These are phyloP conservation scores for Fusarium dlaminii DNA, from an alignment of 2,329 filamentous ascomycete species.

Conservation along the genomic window DNA sequence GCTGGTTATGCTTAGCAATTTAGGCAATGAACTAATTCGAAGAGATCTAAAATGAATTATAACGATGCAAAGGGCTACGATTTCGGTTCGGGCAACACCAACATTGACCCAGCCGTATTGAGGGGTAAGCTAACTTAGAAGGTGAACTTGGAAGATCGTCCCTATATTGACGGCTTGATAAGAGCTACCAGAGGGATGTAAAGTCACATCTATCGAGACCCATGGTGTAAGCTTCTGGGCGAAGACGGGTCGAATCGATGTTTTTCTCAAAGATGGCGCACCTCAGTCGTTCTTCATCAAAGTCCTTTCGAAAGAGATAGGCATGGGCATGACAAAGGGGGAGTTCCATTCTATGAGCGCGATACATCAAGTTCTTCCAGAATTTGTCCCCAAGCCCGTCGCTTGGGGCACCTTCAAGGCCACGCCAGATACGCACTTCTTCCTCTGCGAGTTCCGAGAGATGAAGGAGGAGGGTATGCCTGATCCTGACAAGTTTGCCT, in stretches of 20 bases:
- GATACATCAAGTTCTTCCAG: neutral
- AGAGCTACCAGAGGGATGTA: neutral
- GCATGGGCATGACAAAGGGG: neutral
- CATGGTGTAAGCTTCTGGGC: neutral
- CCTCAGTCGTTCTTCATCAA: neutral
- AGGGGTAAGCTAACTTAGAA: neutral
- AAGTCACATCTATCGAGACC: rapidly evolving
- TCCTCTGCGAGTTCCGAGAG: neutral
- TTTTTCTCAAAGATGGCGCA: rapidly evolving
- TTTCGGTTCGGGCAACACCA: neutral
- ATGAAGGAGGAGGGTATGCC: neutral
- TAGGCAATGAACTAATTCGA: neutral
- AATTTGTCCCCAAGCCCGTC: neutral
- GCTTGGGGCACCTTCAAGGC: neutral
- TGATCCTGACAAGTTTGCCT: neutral
- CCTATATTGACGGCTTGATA: neutral
- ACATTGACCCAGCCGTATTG: neutral
- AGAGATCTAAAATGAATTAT: neutral
- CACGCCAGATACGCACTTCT: neutral
- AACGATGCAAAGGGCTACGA: neutral
- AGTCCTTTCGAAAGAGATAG: rapidly evolving
- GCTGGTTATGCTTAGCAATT: neutral
- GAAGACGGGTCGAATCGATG: neutral
- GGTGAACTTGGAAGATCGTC: neutral
- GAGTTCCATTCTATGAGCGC: neutral